phyloP scores from a whole-genome alignment of 75 land plant genomes.

The Pinus tabuliformis region DNA sequence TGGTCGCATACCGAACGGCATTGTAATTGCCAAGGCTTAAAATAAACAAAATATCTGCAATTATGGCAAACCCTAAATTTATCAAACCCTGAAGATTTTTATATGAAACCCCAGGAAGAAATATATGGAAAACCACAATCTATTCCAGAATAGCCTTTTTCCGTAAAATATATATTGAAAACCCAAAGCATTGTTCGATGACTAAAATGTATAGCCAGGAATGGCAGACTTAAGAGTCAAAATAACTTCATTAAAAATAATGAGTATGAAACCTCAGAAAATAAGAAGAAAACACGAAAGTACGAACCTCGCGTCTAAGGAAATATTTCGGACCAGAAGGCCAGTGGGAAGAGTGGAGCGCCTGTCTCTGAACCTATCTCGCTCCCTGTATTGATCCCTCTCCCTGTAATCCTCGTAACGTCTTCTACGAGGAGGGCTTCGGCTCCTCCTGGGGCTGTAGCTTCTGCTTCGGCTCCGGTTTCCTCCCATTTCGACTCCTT shows the following conservation, averaged over 20 bases:
- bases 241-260: not conserved
- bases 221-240: no score
- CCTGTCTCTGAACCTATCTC: constrained; percentile 21
- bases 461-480: constrained; percentile 44
- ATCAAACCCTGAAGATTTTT: not conserved
- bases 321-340: constrained; percentile 76
- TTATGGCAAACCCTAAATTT: not conserved
- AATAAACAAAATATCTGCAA: no score
- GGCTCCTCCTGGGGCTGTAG: constrained; percentile 16
- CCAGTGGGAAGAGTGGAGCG: constrained; percentile 63
- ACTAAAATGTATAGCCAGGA: no score
- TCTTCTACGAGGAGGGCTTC: constrained; percentile 20
- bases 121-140: no score
- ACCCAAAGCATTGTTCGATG: no score
- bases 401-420: constrained; percentile 44
- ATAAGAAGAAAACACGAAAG: not conserved
- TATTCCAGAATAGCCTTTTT: no score
- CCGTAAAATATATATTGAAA: no score
- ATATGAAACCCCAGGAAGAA: no score
- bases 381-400: constrained; percentile 21
- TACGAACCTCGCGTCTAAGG: constrained; percentile 69
- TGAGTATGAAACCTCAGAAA: not conserved
- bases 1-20: no score
- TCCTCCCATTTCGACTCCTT: constrained; percentile 31
- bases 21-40: no score